Base-by-base conservation (phyloP, 75 land plant species). In the Azolla pinnata region DNA sequence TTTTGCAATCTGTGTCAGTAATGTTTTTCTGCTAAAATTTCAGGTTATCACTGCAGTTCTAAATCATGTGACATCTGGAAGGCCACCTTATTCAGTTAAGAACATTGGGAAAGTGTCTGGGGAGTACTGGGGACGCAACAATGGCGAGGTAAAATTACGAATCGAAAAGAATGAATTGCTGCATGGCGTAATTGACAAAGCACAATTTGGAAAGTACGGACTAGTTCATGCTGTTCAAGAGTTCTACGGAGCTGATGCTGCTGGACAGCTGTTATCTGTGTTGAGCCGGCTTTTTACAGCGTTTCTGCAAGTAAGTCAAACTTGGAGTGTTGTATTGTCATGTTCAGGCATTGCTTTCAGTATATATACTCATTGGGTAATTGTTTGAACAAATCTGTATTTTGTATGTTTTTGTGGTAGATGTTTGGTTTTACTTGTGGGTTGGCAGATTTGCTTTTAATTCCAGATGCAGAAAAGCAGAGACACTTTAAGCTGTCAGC, bases 401-500 rank as follows among this genome's bases (percentile, higher is more conserved):
- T n/a, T n/a, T n/a, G n/a, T n/a, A n/a, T n/a, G n/a, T n/a, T 46
- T 46, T 17, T 23, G 23, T 46, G 4, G 48, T 74, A 92, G 97
- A 76, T 85, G 82, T 86, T 83, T 73, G 98, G 96, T 25, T 93
- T 93, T 64, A 93, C 98, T 26, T 93, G 98, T 75, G 98, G 98
- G 62, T 73, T 85, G 1, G 90, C 77, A 44, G 98, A 93, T 54
- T 86, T 93, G 34, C 74, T 93, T 30, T 33, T 93, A 31, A 53
- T 73, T 35, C 70, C 78, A 14, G 33, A 62, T 16, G 73, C 69
- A 49, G 96, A 88, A 48, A 27, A 23, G n/a, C 35, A 61, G 31
- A 78, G 93, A 57, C 56, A 66, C 56, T 69, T 59, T 8, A 70
- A 54, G 44, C 70, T 88, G 54, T 60, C 68, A 40, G 58, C 58